Conservation (phyloP, 139 green algal species). For the Chlorella sp. region DNA sequence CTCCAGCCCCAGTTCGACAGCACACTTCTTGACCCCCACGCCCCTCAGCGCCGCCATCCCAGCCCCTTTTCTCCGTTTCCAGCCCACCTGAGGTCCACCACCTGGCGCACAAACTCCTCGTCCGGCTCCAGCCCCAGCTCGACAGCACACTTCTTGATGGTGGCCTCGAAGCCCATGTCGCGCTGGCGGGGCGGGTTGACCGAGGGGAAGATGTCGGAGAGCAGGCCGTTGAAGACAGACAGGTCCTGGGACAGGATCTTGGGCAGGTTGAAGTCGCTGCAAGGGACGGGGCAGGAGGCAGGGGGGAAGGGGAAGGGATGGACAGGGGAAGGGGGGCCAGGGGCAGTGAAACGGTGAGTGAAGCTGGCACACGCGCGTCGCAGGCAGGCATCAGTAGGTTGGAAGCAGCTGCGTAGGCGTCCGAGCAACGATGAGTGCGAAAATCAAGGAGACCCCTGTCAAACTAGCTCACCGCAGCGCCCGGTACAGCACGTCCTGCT, state of each 20-base stretch:
- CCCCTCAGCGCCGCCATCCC: too few species aligned
- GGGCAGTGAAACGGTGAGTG: neutral
- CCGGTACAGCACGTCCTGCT: conserved; percentile 88
- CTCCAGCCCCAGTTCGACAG: conserved; percentile 82
- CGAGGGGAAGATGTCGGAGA: conserved; percentile 90
- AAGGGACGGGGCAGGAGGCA: neutral
- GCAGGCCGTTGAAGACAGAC: conserved; percentile 89
- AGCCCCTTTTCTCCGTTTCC: too few species aligned
- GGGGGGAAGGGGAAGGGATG: neutral
- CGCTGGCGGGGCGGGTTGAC: conserved; percentile 78
- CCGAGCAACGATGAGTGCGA: too few species aligned
- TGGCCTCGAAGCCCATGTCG: conserved; percentile 79
- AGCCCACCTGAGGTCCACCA: conserved; percentile 40
- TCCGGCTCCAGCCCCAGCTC: conserved; percentile 88
- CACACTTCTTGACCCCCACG: conserved; percentile 71
- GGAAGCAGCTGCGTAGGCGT: too few species aligned
- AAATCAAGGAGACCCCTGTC: too few species aligned
- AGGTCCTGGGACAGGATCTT: conserved; percentile 91
- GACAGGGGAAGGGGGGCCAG: neutral
- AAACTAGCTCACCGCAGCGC: conserved; percentile 81
- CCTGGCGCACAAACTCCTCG: conserved; percentile 88
- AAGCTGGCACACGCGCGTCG: neutral
- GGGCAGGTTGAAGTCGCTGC: conserved; percentile 91
- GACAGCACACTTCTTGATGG: conserved; percentile 66
- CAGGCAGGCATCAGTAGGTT: too few species aligned